Evolutionary conservation across 2,329 filamentous ascomycete species (phyloP), one percentile per base, ranked within the genome.

Genomic region (Monosporascus ibericus): DNA sequence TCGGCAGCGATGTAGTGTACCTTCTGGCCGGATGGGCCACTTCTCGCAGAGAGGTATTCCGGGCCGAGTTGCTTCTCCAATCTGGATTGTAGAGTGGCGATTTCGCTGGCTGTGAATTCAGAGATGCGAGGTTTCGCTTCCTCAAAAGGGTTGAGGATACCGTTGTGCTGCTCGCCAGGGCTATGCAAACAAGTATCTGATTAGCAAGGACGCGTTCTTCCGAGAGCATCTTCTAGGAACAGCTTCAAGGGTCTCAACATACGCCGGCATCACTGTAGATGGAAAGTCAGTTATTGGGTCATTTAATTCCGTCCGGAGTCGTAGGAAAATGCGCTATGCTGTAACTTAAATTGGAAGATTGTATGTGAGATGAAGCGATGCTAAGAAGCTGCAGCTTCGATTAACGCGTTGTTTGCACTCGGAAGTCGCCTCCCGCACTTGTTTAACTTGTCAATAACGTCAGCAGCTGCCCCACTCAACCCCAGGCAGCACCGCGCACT

Each of bases 1-100:
- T 97, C 92, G 1, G 91, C 92, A n/a, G 91, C 85, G 49, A 99
- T 79, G 71, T 99, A 99, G 68, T 95, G 90, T 18, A 99, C 88
- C 67, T 88, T 92, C 58, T 86, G 82, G 48, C 92, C 92, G 9
- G 86, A 87, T 14, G 91, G 87, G 2, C 94, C 94, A 15, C 87
- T 78, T 64, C 94, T 81, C 42, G 90, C 83, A 2, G 92, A 97
- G 53, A 99, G 89, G 69, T 95, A 99, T 72, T 99, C 95, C 0
- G 94, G 94, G 0, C 94, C 94, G 11, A 99, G 82, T 67, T 96
- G 92, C 66, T 92, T 95, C 66, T 97, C 89, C 30, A 99, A 82
- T 34, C 90, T 85, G 59, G 84, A 83, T 65, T 96, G 88, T 15
- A 99, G 77, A 0, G 90, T 92, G 22, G 91, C 91, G 53, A 96